These are phyloP conservation scores for Neurospora africana DNA, from an alignment of 495 filamentous ascomycete genomes.

Conservation along the genomic window DNA sequence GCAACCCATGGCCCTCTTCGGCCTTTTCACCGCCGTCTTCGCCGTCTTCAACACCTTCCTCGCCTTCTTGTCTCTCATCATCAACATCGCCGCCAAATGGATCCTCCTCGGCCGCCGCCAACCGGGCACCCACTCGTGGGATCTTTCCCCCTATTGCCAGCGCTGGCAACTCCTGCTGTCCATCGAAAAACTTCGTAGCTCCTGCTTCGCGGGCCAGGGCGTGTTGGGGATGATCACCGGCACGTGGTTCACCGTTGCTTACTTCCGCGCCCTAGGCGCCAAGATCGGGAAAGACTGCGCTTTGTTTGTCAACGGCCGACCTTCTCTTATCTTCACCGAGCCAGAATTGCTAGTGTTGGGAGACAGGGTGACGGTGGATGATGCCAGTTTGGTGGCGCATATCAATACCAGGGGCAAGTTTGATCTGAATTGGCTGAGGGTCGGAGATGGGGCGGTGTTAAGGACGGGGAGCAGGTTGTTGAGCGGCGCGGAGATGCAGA, in stretches of 20 bases:
- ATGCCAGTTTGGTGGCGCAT: slow-evolving; percentile 37
- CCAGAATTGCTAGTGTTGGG: slow-evolving; percentile 37
- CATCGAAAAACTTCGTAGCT: slow-evolving; percentile 31
- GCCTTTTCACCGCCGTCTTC: slow-evolving; percentile 17
- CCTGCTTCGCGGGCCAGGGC: slow-evolving; percentile 32
- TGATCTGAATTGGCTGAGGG: slow-evolving; percentile 29
- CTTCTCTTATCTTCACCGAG: slow-evolving; percentile 38
- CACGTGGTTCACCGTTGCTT: slow-evolving; percentile 26
- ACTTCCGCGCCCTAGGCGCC: slow-evolving; percentile 35
- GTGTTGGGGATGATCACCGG: slow-evolving; percentile 34
- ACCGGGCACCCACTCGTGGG: slow-evolving; percentile 37
- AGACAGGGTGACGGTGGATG: slow-evolving; percentile 35
- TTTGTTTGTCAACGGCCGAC: slow-evolving; percentile 32
- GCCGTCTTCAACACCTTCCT: slow-evolving; percentile 20
- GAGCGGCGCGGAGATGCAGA: slow-evolving; percentile 32
- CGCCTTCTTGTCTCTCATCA: slow-evolving; percentile 20
- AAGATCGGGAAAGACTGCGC: slow-evolving; percentile 35
- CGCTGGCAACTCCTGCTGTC: slow-evolving; percentile 36
- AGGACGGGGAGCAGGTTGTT: slow-evolving; percentile 32
- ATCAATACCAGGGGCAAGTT: slow-evolving; percentile 26
- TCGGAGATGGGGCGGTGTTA: slow-evolving; percentile 35
- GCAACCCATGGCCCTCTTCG: slow-evolving; percentile 20
- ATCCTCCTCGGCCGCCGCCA: slow-evolving; percentile 30
- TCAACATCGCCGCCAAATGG: slow-evolving; percentile 32
- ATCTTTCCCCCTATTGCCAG: slow-evolving; percentile 12